Base-by-base conservation (phyloP, 2,329 filamentous ascomycete genomes). In the Neonectria neomacrospora region DNA sequence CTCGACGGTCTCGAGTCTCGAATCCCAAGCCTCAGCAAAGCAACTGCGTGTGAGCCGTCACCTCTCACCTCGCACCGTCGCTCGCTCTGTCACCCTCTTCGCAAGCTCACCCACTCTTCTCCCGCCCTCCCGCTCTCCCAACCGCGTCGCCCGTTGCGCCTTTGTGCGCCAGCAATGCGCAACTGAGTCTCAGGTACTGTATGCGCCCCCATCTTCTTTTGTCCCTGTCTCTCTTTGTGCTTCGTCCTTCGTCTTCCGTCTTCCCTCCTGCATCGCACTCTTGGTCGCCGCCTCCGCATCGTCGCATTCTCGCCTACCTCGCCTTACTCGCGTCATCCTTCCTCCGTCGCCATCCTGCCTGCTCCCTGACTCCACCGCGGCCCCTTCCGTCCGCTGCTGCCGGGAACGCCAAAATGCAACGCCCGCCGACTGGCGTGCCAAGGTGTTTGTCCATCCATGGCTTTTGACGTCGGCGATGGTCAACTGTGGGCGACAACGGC, bases 341-440 rank as follows among this genome's bases (percentile, higher is more conserved):
- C 51, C 50, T 28, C 34, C 50, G 32, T 50, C 62, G 55, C 42
- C 50, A 48, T 61, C 48, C 50, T 47, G n/a, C 47, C 51, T 58
- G 16, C 20, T 58, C 22, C 18, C 54, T 50, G 42, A 58, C 63
- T 63, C 63, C 63, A 65, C 63, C 54, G 45, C 63, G 63, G 63
- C 42, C 63, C 58, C 30, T 62, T 54, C 63, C 58, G 63, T 55
- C 58, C 58, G 62, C 45, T 39, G 41, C 47, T 57, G 53, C 58
- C 39, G 61, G 37, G 37, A 53, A 56, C 56, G 57, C 57, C 56
- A 64, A 61, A 39, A 55, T 52, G 23, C 56, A 34, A 51, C 44
- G 44, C 53, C 51, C n/a, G 32, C 42, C 48, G 26, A 34, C 50
- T 32, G 54, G 34, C 42, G 26, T 44, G 60, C 54, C 57, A 61